phyloP scores from a whole-genome alignment of 345 rosid species.

The Eucalyptus pauciflora region DNA sequence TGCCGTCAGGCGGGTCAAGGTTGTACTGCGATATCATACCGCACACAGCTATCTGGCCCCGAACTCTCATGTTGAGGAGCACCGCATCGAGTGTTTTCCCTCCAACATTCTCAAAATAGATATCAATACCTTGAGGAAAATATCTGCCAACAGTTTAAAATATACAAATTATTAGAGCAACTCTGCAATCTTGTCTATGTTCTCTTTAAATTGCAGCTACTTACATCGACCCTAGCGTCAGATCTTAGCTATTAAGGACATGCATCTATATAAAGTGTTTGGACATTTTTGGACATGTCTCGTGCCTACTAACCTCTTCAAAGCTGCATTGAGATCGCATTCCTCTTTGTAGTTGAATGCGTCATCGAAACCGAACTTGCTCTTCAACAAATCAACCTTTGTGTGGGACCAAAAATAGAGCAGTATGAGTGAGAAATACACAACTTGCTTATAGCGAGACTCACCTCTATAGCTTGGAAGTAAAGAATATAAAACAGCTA shows the following conservation, averaged over 20 bases:
- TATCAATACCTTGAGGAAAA: conserved; percentile 56
- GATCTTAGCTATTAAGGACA: neutral
- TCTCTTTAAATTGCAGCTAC: neutral
- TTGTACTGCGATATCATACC: conserved; percentile 31
- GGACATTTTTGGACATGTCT: neutral
- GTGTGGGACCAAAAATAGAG: neutral
- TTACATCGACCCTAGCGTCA: neutral
- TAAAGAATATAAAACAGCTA: neutral
- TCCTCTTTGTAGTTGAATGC: neutral
- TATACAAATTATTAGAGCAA: conserved; percentile 35
- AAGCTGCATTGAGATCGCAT: neutral
- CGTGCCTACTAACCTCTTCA: neutral
- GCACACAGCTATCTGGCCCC: conserved; percentile 38
- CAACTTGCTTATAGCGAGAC: neutral
- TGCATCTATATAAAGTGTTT: neutral
- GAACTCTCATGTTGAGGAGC: conserved; percentile 35
- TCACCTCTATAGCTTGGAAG: neutral
- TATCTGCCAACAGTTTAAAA: conserved; percentile 58
- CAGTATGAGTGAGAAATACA: neutral
- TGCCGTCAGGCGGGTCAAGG: neutral
- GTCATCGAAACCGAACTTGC: neutral
- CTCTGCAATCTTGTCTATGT: neutral
- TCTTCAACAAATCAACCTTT: neutral
- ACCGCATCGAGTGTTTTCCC: conserved; percentile 66
- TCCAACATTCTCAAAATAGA: conserved; percentile 60